phyloP scores from a whole-genome alignment of 106 monocot species.

The Vanilla planifolia region DNA sequence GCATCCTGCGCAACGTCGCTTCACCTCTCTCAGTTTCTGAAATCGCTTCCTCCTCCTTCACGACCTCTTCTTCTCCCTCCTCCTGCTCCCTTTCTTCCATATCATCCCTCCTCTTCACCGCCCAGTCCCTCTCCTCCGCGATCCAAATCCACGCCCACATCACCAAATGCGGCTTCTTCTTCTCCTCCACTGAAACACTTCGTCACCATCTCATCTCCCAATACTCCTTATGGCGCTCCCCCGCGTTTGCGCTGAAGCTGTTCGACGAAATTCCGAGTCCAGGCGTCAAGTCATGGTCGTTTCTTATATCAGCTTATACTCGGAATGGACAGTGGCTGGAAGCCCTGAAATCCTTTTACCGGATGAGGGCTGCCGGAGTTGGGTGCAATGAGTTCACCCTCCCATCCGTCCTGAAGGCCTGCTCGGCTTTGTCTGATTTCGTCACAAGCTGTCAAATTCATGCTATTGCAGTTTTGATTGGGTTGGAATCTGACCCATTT shows the following conservation, averaged over 20 bases:
- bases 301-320: conserved; percentile 52
- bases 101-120: conserved; percentile 8
- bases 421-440: conserved; percentile 28
- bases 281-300: conserved; percentile 49
- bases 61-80: not conserved
- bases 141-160: conserved; percentile 40
- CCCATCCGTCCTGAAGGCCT: conserved; percentile 74
- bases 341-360: conserved; percentile 36
- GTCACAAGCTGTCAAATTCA: conserved; percentile 51
- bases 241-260: conserved; percentile 31
- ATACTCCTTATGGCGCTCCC: conserved; percentile 36
- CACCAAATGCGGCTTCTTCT: conserved; percentile 34
- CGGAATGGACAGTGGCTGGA: conserved; percentile 28
- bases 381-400: conserved; percentile 67
- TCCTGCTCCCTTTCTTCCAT: conserved; percentile 2
- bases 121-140: conserved; percentile 19
- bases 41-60: not conserved
- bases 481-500: conserved; percentile 51
- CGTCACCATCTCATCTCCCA: conserved; percentile 48
- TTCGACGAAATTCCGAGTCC: conserved; percentile 78
- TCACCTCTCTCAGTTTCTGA: not conserved
- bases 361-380: conserved; percentile 36
- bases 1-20: not conserved
- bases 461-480: conserved; percentile 30
- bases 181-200: conserved; percentile 7